Base-by-base conservation (phyloP, 345 rosid species). In the Passiflora organensis region DNA sequence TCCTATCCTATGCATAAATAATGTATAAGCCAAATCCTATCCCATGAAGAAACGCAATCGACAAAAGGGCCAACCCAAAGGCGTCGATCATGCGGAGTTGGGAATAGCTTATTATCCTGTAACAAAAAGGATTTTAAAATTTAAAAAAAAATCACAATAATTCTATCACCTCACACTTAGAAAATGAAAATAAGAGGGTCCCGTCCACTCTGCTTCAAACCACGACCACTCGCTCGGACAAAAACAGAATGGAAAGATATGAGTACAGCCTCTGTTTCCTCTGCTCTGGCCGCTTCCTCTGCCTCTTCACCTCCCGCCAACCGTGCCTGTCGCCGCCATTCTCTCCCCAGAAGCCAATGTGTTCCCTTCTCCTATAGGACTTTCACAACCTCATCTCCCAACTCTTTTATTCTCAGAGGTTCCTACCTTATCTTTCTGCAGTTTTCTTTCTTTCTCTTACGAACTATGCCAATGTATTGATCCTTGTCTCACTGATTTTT, bases 171-270 rank as follows among this genome's bases (percentile, higher is more conserved):
- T n/a, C n/a, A n/a, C n/a, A n/a, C n/a, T n/a, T n/a, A n/a, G n/a
- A n/a, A n/a, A n/a, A n/a, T n/a, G n/a, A n/a, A n/a, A n/a, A n/a
- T n/a, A n/a, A n/a, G n/a, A n/a, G n/a, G n/a, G n/a, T n/a, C n/a
- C n/a, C n/a, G n/a, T n/a, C n/a, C n/a, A n/a, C n/a, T n/a, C n/a
- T n/a, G n/a, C n/a, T 25, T 36, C 15, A 16, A 55, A 20, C 46
- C 20, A 39, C 38, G 10, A 25, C 38, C 43, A 21, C 45, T 32
- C 19, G 39, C 32, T 25, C 24, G 9, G 21, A 13, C 13, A 46
- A 37, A 54, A 28, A 17, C 58, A 47, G 59, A 70, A 79, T 79
- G 84, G 81, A 63, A 60, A 69, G 68, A 71, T 22, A 79, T 73
- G 78, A 76, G 60, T 46, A 32, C 45, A 45, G 48, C 45, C 52